These are phyloP conservation scores for Larix sibirica DNA, from an alignment of 83 land plant genomes.

Conservation along the genomic window DNA sequence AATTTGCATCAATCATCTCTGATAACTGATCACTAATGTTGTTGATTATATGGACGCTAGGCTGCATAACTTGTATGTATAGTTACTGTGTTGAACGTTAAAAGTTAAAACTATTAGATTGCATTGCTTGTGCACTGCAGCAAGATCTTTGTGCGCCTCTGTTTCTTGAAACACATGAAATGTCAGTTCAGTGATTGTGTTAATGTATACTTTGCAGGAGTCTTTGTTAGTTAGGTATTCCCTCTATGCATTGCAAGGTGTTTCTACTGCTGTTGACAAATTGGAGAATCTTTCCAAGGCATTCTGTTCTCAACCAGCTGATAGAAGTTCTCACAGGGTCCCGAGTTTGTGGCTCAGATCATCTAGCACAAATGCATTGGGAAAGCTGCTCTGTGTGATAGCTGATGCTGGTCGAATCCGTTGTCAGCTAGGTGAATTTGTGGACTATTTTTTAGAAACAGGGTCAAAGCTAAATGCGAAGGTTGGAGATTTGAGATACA, in stretches of 20 bases:
- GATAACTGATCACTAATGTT: too few species aligned
- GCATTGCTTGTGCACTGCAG: neutral
- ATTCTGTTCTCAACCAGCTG: slow-evolving; percentile 65
- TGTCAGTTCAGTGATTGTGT: neutral
- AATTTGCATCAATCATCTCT: too few species aligned
- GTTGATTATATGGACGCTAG: too few species aligned
- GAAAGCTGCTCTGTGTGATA: slow-evolving; percentile 70
- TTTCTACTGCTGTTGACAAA: slow-evolving; percentile 55
- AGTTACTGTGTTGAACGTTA: neutral
- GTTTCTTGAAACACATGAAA: neutral
- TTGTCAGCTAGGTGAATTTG: slow-evolving; percentile 75
- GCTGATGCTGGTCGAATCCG: slow-evolving; percentile 56
- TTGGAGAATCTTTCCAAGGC: slow-evolving; percentile 57
- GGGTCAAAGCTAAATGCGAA: slow-evolving; percentile 12
- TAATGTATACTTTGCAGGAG: slow-evolving; percentile 54
- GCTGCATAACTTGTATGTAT: too few species aligned
- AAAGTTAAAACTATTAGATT: too few species aligned
- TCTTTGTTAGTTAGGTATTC: slow-evolving; percentile 67
- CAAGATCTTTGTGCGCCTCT: neutral
- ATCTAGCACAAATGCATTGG: slow-evolving; percentile 71
- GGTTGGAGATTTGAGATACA: neutral
- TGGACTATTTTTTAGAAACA: slow-evolving; percentile 47
- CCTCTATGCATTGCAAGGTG: slow-evolving; percentile 81
- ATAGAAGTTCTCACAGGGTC: slow-evolving; percentile 61
- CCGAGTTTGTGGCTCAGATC: slow-evolving; percentile 79